Evolutionary conservation across 805 yeast species (phyloP), one percentile per base, ranked within the genome.

Genomic region (Wickerhamiella shivajii): DNA sequence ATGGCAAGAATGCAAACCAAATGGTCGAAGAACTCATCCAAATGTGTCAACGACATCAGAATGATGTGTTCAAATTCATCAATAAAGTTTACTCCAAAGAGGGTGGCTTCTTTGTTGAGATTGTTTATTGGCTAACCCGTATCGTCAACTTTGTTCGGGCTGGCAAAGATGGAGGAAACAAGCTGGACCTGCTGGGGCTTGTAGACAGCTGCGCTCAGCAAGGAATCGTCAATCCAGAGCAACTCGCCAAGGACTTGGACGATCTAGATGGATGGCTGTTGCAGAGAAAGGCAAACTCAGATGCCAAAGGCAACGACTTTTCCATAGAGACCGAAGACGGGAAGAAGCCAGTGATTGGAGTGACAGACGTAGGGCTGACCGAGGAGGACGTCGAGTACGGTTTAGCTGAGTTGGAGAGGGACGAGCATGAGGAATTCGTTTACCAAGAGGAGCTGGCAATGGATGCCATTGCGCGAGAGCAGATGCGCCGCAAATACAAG

Each of bases 21-120:
- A 66, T 79, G 39, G 85, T 81, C 21, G 67, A 73, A 41, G 64
- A 67, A 27, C 67, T 87, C 24, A 69, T 77, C 50, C 61, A 60
- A 8, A 57, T 87, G 13, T 66, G 83, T 26, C 72, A 73, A 27
- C 68, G 69, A 18, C 93, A 85, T 52, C 79, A 80, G 43, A 72
- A 69, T 37, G 63, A 74, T 9, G 64, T 80, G 30, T 80, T 80
- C 61, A 60, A 60, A 34, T 90, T 87, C 48, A 63, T 87, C 38
- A 87, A 81, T 49, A 74, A 77, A 34, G 69, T 84, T n/a, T 84
- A 85, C 52, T 40, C 64, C n/a, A 71, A 78, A 42, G 97, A 87
- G 49, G 68, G 69, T 20, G 69, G 73, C 4, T 57, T 87, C 4
- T 87, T 87, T 56, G 71, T 74, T 32, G 72, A 73, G 3, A 57